These are phyloP conservation scores for Cyberlindnera saturnus DNA, from an alignment of 805 yeast species.

Conservation along the genomic window DNA sequence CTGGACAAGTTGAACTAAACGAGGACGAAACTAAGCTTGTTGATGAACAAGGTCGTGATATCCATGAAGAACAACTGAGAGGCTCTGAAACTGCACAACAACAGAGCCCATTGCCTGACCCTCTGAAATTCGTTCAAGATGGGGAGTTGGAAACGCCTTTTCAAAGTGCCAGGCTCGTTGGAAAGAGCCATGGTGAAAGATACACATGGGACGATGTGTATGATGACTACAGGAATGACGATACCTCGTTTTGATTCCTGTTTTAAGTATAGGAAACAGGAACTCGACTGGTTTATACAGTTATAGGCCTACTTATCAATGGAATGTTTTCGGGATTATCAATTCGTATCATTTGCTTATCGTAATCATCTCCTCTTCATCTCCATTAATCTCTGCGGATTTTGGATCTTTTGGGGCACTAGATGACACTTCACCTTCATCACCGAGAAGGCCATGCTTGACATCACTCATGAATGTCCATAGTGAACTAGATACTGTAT, in stretches of 20 bases:
- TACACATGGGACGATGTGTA: slow-evolving; percentile 26
- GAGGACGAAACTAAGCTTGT: slow-evolving; percentile 21
- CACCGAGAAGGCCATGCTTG: slow-evolving; percentile 34
- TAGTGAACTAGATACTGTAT: slow-evolving; percentile 33
- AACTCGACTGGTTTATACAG: background rate
- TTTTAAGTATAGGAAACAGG: slow-evolving; percentile 2
- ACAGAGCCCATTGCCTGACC: slow-evolving; percentile 20
- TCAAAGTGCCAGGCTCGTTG: slow-evolving; percentile 18
- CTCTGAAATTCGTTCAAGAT: slow-evolving; percentile 18
- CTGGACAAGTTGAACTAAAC: slow-evolving; percentile 19
- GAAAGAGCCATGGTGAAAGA: slow-evolving; percentile 11
- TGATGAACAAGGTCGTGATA: slow-evolving; percentile 20
- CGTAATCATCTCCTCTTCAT: slow-evolving; percentile 21
- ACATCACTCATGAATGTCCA: slow-evolving; percentile 50
- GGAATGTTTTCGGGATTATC: background rate
- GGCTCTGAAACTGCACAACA: slow-evolving; percentile 1
- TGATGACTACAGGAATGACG: slow-evolving; percentile 24
- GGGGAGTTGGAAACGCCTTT: slow-evolving; percentile 20
- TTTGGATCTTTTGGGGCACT: background rate
- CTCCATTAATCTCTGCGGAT: slow-evolving; percentile 2
- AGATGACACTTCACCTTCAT: slow-evolving; percentile 19
- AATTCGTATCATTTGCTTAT: slow-evolving; percentile 4
- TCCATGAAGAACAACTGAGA: slow-evolving; percentile 10
- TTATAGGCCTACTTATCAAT: background rate
- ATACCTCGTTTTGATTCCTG: slow-evolving; percentile 17